These are phyloP conservation scores for Castanospermum australe DNA, from an alignment of 306 rosid genomes.

Conservation along the genomic window DNA sequence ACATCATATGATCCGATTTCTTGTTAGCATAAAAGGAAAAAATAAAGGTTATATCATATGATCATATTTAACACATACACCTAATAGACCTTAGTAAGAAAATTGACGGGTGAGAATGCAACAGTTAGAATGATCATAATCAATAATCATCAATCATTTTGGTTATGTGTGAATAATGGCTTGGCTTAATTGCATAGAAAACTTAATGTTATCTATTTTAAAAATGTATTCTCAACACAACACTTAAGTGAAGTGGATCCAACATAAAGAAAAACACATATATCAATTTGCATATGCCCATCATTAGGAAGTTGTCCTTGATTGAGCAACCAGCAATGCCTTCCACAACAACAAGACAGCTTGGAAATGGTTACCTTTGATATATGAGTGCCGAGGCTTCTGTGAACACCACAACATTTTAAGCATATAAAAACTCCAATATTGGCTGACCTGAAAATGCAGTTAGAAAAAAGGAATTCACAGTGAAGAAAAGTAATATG, in stretches of 20 bases:
- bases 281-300: background rate
- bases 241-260: background rate
- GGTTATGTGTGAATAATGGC: background rate
- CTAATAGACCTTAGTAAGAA: background rate
- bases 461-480: constrained; percentile 17
- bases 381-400: constrained; percentile 94
- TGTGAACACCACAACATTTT: constrained; percentile 94
- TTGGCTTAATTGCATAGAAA: background rate
- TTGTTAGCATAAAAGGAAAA: background rate
- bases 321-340: background rate
- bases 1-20: constrained; percentile 3
- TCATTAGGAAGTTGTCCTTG: background rate
- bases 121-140: background rate
- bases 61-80: background rate
- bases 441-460: constrained; percentile 82
- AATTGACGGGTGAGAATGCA: background rate
- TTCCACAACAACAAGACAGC: constrained; percentile 20
- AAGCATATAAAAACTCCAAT: constrained; percentile 96
- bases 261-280: background rate
- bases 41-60: background rate
- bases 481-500: background rate
- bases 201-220: background rate
- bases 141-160: background rate
- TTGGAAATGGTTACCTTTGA: constrained; percentile 66
- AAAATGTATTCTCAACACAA: background rate